Evolutionary conservation across 805 yeast genomes (phyloP).

Genomic region (Hyphopichia homilentoma): DNA sequence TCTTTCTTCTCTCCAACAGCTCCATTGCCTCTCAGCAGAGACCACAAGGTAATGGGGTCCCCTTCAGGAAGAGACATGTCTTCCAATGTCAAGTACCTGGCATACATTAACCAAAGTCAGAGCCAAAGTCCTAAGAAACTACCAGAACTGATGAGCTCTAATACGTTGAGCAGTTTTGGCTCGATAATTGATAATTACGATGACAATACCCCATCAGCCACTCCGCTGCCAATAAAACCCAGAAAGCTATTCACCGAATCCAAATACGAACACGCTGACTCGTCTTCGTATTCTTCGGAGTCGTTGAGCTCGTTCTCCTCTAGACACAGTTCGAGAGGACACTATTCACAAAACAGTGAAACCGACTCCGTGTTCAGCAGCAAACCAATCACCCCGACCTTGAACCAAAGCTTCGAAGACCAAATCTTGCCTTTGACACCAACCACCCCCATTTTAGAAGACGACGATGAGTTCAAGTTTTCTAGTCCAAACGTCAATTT

Average conservation of each 20-base stretch:
- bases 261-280: too few species aligned
- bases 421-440: constrained; percentile 6
- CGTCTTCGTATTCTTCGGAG: too few species aligned
- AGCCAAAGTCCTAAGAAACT: constrained; percentile 4
- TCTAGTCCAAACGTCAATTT: too few species aligned
- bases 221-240: too few species aligned
- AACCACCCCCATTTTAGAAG: constrained; percentile 12
- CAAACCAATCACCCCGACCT: not conserved
- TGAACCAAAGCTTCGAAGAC: not conserved
- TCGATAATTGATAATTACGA: constrained; percentile 30
- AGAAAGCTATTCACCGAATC: too few species aligned
- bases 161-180: constrained; percentile 20
- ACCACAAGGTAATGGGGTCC: too few species aligned
- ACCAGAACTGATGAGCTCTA: constrained; percentile 16
- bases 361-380: not conserved
- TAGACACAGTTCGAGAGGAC: not conserved
- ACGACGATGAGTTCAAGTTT: constrained; percentile 6
- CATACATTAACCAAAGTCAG: constrained; percentile 8
- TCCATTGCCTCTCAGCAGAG: constrained; percentile 20
- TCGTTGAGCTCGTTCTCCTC: not conserved
- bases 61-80: too few species aligned
- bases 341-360: not conserved
- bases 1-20: constrained; percentile 19
- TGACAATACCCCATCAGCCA: constrained; percentile 10
- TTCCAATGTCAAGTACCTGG: constrained; percentile 12